These are phyloP conservation scores for Clarkia xantiana DNA, from an alignment of 345 rosid genomes.

Conservation along the genomic window DNA sequence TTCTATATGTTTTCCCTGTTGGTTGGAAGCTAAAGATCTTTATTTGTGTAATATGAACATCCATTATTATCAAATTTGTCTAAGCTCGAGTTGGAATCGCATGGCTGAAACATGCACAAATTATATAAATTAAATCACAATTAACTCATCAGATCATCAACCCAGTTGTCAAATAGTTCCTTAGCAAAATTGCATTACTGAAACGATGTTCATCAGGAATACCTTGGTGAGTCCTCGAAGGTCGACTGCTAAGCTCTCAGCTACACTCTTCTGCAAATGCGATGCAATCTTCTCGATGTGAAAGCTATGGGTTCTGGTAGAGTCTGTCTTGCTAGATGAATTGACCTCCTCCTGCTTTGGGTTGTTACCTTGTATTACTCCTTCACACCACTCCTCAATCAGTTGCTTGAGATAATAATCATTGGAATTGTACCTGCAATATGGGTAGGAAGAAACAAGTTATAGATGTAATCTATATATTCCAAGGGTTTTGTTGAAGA, in stretches of 20 bases:
- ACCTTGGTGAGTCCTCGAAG: constrained; percentile 81
- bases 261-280: constrained; percentile 40
- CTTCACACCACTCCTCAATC: constrained; percentile 97
- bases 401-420: constrained; percentile 72
- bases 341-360: constrained; percentile 20
- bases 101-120: too few species aligned
- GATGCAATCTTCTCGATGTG: constrained; percentile 73
- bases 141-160: neutral
- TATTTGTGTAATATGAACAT: too few species aligned
- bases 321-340: constrained; percentile 22
- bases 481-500: neutral
- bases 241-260: constrained; percentile 50
- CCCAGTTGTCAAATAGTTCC: neutral
- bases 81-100: neutral
- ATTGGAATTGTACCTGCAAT: constrained; percentile 60
- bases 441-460: too few species aligned
- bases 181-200: neutral
- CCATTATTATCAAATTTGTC: too few species aligned
- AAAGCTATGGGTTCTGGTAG: constrained; percentile 35
- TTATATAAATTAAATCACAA: too few species aligned
- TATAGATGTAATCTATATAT: neutral
- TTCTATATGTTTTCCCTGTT: too few species aligned
- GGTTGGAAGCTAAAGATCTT: too few species aligned
- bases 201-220: neutral
- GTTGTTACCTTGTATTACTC: constrained; percentile 45